Evolutionary conservation across 202 grass and related monocot genomes (phyloP), one percentile per base, ranked within the genome.

Genomic region (Digitaria exilis): DNA sequence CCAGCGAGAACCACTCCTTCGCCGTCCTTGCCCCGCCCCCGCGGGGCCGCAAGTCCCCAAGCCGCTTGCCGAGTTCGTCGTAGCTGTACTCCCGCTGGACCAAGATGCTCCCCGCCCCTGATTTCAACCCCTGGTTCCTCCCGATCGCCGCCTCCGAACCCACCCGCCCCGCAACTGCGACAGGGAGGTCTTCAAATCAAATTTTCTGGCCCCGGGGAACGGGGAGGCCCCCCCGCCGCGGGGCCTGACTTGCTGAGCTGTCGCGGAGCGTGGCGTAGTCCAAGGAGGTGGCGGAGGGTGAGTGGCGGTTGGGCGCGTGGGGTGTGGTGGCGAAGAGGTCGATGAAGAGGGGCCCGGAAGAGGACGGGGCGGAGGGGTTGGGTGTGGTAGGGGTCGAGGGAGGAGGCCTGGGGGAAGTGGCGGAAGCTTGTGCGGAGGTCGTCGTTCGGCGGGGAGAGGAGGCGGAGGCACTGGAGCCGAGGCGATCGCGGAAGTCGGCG

Each of bases 361-460:
- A 29, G 57, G 57, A 29, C 25, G 82, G 63, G 60, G 71, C 26
- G 30, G 86, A 3, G 28, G 85, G 29, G n/a, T 65, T 3, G 2
- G 19, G 51, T 19, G 51, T 0, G 12, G 57, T 5, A 25, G 25
- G 2, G 74, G 4, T 17, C 78, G 50, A 3, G 84, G 72, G 21
- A 2, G 29, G 7, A 3, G 73, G 18, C 19, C 5, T 31, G n/a
- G 62, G 84, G 71, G 87, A 87, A 92, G 39, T 15, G 18, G 6
- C 80, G 61, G 55, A n/a, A 89, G 81, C 29, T 37, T 71, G 64
- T 60, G 31, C 87, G 84, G 57, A 89, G 65, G n/a, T 92, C 87
- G 0, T 89, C 90, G 10, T 6, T 6, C n/a, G n/a, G 67, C 57
- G 3, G 35, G 69, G 14, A 6, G 26, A 26, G 7, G 19, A 8